These are phyloP conservation scores for Ogataea methanolica DNA, from an alignment of 805 yeast species.

Conservation along the genomic window DNA sequence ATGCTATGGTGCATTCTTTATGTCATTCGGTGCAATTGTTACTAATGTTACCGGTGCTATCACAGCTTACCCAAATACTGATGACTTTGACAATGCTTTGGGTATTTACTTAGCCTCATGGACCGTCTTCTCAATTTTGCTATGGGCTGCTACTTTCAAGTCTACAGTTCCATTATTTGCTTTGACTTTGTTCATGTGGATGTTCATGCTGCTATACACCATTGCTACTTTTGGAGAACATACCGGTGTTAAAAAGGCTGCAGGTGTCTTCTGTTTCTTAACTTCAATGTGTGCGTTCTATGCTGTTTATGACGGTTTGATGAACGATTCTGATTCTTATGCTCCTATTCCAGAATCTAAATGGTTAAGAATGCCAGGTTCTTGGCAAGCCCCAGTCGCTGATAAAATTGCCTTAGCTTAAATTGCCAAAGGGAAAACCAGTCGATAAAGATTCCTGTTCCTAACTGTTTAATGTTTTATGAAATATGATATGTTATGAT, in stretches of 20 bases:
- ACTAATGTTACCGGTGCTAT: slow-evolving; percentile 40
- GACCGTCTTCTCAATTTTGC: slow-evolving; percentile 42
- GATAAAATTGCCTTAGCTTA: slow-evolving; percentile 14
- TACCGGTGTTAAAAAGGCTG: slow-evolving; percentile 30
- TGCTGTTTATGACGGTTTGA: slow-evolving; percentile 39
- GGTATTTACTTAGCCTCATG: slow-evolving; percentile 45
- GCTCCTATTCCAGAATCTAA: slow-evolving; percentile 23
- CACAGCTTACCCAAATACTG: slow-evolving; percentile 32
- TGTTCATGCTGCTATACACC: slow-evolving; percentile 33
- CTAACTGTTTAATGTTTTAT: not conserved
- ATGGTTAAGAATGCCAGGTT: slow-evolving; percentile 29
- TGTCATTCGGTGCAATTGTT: slow-evolving; percentile 40
- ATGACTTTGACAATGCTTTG: slow-evolving; percentile 35
- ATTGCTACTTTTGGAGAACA: slow-evolving; percentile 31
- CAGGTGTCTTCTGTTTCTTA: slow-evolving; percentile 41
- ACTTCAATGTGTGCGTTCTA: slow-evolving; percentile 39
- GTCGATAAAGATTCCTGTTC: too few relatives aligned
- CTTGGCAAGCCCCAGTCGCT: slow-evolving; percentile 21
- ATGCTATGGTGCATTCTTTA: slow-evolving; percentile 48
- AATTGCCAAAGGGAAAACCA: not conserved
- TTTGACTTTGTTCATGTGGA: slow-evolving; percentile 36
- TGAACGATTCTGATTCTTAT: slow-evolving; percentile 22
- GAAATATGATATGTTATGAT: not conserved
- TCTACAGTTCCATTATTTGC: slow-evolving; percentile 36
- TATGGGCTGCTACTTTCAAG: slow-evolving; percentile 40